Conservation (phyloP, 108 stramenopile species). For the Cyclotella atomus region DNA sequence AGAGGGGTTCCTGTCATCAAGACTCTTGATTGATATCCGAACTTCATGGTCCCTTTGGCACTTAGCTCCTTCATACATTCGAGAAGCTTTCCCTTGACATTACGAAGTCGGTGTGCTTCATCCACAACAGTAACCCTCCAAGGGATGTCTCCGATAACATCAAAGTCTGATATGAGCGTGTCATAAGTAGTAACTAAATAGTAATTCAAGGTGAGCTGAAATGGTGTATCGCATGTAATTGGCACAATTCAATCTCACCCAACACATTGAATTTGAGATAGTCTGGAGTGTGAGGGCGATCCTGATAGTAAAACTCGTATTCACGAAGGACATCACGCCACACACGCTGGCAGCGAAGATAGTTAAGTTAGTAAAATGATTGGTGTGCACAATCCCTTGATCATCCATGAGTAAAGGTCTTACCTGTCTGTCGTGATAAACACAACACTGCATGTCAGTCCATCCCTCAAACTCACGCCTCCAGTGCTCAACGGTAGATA, state of each 20-base stretch:
- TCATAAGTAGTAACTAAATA: slow-evolving; percentile 89
- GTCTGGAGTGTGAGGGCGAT: slow-evolving; percentile 95
- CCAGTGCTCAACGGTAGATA: slow-evolving; percentile 99
- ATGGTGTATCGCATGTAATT: neutral
- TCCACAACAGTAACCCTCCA: slow-evolving; percentile 95
- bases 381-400: too few relatives aligned
- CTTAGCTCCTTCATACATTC: slow-evolving; percentile 95
- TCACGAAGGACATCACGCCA: slow-evolving; percentile 97
- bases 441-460: slow-evolving; percentile 96
- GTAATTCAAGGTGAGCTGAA: neutral
- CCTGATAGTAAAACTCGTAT: slow-evolving; percentile 98
- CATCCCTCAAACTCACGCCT: slow-evolving; percentile 96
- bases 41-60: slow-evolving; percentile 79
- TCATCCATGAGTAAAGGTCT: too few relatives aligned
- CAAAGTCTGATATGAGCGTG: slow-evolving; percentile 90
- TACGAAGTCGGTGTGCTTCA: slow-evolving; percentile 96
- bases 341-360: slow-evolving; percentile 45
- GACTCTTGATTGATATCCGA: slow-evolving; percentile 77
- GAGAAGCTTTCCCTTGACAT: slow-evolving; percentile 91
- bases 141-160: slow-evolving; percentile 86
- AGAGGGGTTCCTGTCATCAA: slow-evolving; percentile 94
- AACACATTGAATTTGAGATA: slow-evolving; percentile 95
- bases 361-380: neutral
- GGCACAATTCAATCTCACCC: neutral
- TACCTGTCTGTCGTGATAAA: slow-evolving; percentile 93